phyloP scores from a whole-genome alignment of 805 yeast genomes.

The Lipomyces yamanashiensis region DNA sequence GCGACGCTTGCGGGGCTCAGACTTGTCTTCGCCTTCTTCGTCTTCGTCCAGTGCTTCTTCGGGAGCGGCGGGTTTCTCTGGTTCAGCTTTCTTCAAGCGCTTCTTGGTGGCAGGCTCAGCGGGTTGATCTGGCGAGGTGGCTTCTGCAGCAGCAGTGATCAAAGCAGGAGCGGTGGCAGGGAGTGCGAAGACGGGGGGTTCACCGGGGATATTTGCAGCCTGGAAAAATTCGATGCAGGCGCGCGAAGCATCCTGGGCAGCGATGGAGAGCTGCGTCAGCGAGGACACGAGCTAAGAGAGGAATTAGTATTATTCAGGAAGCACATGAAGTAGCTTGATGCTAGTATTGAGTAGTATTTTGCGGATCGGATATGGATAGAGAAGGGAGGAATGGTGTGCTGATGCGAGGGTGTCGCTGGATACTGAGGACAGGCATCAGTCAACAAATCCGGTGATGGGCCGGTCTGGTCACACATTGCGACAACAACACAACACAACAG shows the following conservation, averaged over 20 bases:
- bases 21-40: slow-evolving; percentile 43
- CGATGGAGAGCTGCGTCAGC: slow-evolving; percentile 34
- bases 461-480: no score
- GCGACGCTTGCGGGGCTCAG: slow-evolving; percentile 46
- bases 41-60: slow-evolving; percentile 33
- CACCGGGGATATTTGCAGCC: slow-evolving; percentile 42
- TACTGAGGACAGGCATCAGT: no score
- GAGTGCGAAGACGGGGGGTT: slow-evolving; percentile 39
- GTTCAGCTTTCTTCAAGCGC: slow-evolving; percentile 14
- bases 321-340: neutral
- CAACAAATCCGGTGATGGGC: no score
- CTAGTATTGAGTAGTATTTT: neutral
- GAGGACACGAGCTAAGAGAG: slow-evolving; percentile 35
- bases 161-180: slow-evolving; percentile 12
- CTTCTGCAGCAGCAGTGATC: slow-evolving; percentile 35
- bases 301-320: neutral
- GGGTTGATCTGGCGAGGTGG: slow-evolving; percentile 37
- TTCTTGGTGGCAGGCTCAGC: slow-evolving; percentile 11
- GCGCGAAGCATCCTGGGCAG: slow-evolving; percentile 33
- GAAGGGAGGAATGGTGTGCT: no score
- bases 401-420: no score
- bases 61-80: slow-evolving; percentile 15
- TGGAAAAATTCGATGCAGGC: slow-evolving; percentile 34
- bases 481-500: no score
- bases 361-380: neutral